Conservation (phyloP, 352 stramenopile species). For the Phytophthora multivora region DNA sequence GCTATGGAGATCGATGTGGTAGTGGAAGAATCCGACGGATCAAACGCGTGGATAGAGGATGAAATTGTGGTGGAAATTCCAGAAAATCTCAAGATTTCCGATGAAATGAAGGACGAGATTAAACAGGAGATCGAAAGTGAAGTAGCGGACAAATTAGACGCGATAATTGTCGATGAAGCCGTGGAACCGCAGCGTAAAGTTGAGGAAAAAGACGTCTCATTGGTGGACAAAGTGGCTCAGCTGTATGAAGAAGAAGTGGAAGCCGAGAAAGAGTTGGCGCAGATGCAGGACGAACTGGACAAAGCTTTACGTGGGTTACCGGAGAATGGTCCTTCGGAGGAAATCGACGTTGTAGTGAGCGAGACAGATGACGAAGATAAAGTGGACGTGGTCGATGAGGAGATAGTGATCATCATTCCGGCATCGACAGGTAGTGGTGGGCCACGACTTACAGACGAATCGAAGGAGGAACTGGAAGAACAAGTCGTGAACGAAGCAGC, state of each 20-base stretch:
- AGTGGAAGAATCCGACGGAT: conserved; percentile 1
- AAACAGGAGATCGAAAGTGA: conserved; percentile 18
- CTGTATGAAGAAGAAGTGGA: conserved; percentile 26
- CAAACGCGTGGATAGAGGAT: conserved; percentile 8
- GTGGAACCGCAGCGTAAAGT: neutral
- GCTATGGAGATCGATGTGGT: conserved; percentile 22
- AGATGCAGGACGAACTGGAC: conserved; percentile 21
- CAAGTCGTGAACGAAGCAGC: conserved; percentile 11
- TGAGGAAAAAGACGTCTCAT: neutral
- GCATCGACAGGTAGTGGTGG: conserved; percentile 8
- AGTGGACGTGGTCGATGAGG: conserved; percentile 4
- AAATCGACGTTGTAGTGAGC: conserved; percentile 26
- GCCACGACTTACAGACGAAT: conserved; percentile 8
- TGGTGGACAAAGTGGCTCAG: conserved; percentile 7
- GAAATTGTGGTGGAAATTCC: conserved; percentile 23
- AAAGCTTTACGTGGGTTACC: conserved; percentile 8
- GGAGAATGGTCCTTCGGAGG: neutral
- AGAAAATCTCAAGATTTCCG: conserved; percentile 6
- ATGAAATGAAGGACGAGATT: conserved; percentile 16
- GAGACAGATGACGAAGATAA: conserved; percentile 8
- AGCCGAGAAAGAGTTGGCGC: conserved; percentile 10
- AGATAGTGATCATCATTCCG: conserved; percentile 14
- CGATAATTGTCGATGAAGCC: conserved; percentile 10
- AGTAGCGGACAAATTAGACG: conserved; percentile 17
- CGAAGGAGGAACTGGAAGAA: conserved; percentile 17